Evolutionary conservation across 805 yeast genomes (phyloP), one percentile per base, ranked within the genome.

Genomic region (Ogataea methylovora): DNA sequence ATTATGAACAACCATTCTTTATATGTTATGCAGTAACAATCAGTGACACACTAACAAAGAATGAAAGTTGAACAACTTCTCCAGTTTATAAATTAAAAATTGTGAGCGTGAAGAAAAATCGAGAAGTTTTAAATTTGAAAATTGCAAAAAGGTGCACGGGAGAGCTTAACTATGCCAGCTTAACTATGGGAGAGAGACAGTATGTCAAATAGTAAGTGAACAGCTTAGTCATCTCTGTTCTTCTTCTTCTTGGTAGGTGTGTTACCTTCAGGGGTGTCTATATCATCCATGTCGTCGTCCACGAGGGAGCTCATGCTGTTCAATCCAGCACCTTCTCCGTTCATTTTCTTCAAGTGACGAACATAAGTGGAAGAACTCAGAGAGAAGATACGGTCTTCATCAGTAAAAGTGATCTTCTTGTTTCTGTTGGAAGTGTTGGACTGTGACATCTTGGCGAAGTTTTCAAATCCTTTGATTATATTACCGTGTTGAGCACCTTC

Each of bases 391-490:
- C 94, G 74, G 48, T 86, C 96, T 24, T 80, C 83, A 41, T 84
- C 90, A 0, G 77, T 64, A 60, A 72, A 71, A 33, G 67, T 52
- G 39, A 71, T 61, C 58, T 75, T 65, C 50, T 70, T 67, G 57
- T 63, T 65, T 21, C 51, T 42, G n/a, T 24, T 32, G 4, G 37
- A 36, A 49, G 52, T n/a, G 67, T 47, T 28, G 3, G 60, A 57
- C 13, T 43, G 29, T 1, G 48, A 40, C 3, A 40, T 40, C 44
- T 81, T 83, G 32, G 79, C 67, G 49, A 84, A 82, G 46, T 76
- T 81, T 32, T 88, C 96, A 48, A 87, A 88, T 2, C 97, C 97
- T 42, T 82, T 81, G n/a, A 86, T 82, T 19, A 90, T 80, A 54
- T 85, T 88, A 0, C 96, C 88, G 36, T 73, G 73, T 20, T 67